A percentile compares a stretch with the other conserved stretches of the same genome.
Evolutionary conservation across 306 rosid genomes (phyloP).

Genomic region (Quercus robur): DNA sequence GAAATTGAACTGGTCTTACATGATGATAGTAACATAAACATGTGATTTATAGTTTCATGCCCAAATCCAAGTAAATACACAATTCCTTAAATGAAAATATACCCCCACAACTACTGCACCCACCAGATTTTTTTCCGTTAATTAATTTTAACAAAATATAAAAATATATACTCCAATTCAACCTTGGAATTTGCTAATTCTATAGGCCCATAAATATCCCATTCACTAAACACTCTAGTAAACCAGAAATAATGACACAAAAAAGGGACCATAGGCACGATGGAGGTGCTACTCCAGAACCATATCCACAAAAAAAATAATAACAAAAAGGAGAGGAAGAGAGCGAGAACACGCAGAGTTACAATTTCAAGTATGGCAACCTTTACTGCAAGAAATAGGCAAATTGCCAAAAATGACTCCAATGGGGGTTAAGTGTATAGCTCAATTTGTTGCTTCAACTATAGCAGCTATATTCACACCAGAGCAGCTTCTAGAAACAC

Average conservation of each 20-base stretch:
- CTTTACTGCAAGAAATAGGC: not conserved
- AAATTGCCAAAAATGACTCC: not conserved
- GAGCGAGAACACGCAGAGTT: not conserved
- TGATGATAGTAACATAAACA: not conserved
- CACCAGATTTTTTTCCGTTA: not conserved
- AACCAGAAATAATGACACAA: not conserved
- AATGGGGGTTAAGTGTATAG: not conserved
- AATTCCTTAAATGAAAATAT: not conserved
- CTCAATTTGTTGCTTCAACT: not conserved
- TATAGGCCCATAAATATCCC: not conserved
- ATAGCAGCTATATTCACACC: not conserved
- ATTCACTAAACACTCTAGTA: not conserved
- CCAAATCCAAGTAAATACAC: not conserved
- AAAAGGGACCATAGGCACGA: too few relatives aligned
- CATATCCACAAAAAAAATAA: not conserved
- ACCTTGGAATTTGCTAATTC: not conserved
- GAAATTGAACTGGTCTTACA: too few relatives aligned
- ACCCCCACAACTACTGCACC: not conserved
- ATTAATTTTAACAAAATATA: not conserved
- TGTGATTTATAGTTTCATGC: not conserved
- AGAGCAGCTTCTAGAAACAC: not conserved
- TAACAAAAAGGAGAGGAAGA: too few relatives aligned
- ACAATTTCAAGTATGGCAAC: not conserved
- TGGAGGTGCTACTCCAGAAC: not conserved
- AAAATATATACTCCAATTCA: not conserved